Base-by-base conservation (phyloP, 2,329 filamentous ascomycete species). In the Fusarium neocosmosporiellum region DNA sequence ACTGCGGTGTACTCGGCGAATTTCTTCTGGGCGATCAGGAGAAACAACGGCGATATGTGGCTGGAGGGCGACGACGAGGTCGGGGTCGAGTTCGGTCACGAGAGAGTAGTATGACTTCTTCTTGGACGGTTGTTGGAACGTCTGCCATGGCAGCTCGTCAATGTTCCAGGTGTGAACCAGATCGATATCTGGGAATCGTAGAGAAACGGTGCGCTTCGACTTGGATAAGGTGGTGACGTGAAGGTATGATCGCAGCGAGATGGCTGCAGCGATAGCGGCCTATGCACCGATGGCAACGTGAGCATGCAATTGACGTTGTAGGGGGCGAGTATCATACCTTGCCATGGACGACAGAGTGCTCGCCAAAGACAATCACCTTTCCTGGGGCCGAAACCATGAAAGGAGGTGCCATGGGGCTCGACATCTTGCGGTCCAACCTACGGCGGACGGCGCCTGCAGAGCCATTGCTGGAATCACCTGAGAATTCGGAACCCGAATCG, bases 371-470 rank as follows among this genome's bases (percentile, higher is more conserved):
- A 81, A 99, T 99, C 80, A 98, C 96, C 82, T 99, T 99, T 72
- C 96, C 97, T 0, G 96, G 96, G 3, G 97, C 96, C 18, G 96
- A 98, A 65, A 98, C 95, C 94, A 99, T 98, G 81, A 99, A 99
- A 69, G 95, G 87, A 48, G 96, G 95, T 84, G 96, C 90, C 90
- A 92, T 90, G 5, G 90, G 90, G 64, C 84, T 89, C 13, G 90
- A 92, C 69, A 86, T 83, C 75, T 89, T 91, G 80, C 90, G 88
- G 57, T 84, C 81, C 77, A 84, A 79, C 74, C 77, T 86, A 59
- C 82, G 81, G 65, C 82, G 75, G 59, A 77, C 66, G 70, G 81
- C 65, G 66, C 80, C 75, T 37, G 76, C 80, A 69, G 80, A 80
- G 71, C 81, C 80, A 65, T 83, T 83, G 68, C 78, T 72, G 53